Evolutionary conservation across 83 land plant genomes (phyloP), one percentile per base, ranked within the genome.

Genomic region (Picea mariana): DNA sequence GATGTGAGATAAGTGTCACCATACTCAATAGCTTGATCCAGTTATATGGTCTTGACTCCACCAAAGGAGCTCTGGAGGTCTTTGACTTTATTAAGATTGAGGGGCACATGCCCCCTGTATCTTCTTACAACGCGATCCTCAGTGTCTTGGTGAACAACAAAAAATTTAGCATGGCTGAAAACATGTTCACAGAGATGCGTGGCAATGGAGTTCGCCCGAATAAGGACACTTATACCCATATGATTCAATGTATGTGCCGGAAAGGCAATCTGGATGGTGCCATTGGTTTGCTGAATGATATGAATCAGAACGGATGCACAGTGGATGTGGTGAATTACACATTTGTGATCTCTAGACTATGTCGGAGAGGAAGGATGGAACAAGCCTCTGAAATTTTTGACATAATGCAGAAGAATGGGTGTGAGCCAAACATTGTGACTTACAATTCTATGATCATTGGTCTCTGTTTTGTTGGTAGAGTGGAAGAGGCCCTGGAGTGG

Each of bases 391-490:
- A 49, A 59, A 8, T 81, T 81, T 52, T 81, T 13, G 23, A 81
- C 27, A 72, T 9, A 24, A 49, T 81, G 79, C n/a, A 47, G 27
- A 47, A 12, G n/a, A 49, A 73, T 21, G 83, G 83, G 64, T 81
- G 79, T 81, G 78, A 59, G 27, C 83, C 78, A 44, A 75, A 72
- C 47, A 68, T 38, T 4, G 16, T 23, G 38, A 81, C 83, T 9
- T 81, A 81, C 78, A 81, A 81, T 81, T 55, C 78, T 15, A 44
- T 81, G 16, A 81, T 81, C 8, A 24, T 44, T 81, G 83, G 79
- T 72, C 63, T 81, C 34, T 69, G 67, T 31, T 44, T n/a, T 47
- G 79, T 49, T 8, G 78, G 83, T 23, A 72, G 55, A 24, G 5
- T 75, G 38, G 83, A 81, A 24, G 55, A 49, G 26, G 83, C 83